Evolutionary conservation across 225 moss, liverwort and hornwort species (phyloP).

Genomic region (Straminergon stramineum): DNA sequence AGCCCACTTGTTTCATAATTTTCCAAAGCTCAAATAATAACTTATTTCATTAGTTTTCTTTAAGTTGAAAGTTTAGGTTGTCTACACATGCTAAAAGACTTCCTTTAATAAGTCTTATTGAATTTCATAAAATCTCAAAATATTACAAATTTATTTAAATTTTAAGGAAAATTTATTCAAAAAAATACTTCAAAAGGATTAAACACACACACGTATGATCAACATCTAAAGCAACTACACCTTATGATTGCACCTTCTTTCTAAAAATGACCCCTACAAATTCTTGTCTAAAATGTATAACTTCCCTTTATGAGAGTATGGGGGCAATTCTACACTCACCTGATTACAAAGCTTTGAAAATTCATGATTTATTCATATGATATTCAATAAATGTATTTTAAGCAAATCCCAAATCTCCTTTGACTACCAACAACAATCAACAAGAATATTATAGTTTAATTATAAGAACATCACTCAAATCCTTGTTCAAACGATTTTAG

Average conservation of each 20-base stretch:
- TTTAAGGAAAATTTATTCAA: not conserved
- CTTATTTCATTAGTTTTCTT: not conserved
- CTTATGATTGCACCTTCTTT: not conserved
- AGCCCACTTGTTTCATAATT: not conserved
- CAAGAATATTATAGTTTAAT: not conserved
- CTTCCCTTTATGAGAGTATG: accelerated
- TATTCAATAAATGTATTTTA: not conserved
- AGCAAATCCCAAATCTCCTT: accelerated
- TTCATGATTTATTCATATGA: not conserved
- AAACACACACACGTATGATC: accelerated
- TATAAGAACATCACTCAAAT: accelerated
- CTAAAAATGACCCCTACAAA: accelerated
- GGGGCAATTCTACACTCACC: accelerated
- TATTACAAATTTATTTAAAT: not conserved
- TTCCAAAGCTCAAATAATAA: not conserved
- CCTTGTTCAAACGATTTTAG: accelerated
- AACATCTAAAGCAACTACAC: accelerated
- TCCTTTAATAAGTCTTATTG: too few species aligned
- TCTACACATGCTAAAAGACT: not conserved
- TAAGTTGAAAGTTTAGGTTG: not conserved
- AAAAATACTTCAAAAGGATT: not conserved
- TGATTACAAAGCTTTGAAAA: not conserved
- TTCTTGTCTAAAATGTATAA: not conserved
- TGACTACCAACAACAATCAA: not conserved
- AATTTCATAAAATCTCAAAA: not conserved